Evolutionary conservation across 345 rosid species (phyloP), one percentile per base, ranked within the genome.

Genomic region (Streptanthus diversifolius): DNA sequence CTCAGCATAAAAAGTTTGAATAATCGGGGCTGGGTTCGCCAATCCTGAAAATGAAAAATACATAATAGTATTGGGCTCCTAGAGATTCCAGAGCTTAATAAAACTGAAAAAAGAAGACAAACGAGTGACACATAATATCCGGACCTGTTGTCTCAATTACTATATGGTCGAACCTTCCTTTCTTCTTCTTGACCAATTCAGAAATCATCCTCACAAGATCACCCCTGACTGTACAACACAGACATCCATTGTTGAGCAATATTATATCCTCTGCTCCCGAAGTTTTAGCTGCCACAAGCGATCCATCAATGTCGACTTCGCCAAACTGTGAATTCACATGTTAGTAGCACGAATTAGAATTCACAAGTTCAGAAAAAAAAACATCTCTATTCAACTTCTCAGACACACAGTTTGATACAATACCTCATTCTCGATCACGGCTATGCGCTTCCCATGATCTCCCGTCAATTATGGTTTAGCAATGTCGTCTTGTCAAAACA

Each of bases 11-110:
- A 95, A 95, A 0, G 96, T 95, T 79, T 91, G 97, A 80, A 95
- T 95, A 70, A 95, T 87, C 43, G 97, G 99, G n/a, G 99, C 91
- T 13, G 93, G 99, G 75, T 88, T 95, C 25, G 97, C 99, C 87
- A 95, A 81, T 73, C 99, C 97, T 91, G 80, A 67, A 77, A 66
- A 73, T 48, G 22, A 74, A 25, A 21, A 56, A 5, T 10, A 49
- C 2, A 67, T 17, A 59, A 44, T 5, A 35, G 61, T 8, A 63
- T 1, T 69, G 15, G 8, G 32, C 3, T 41, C 53, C 56, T 30
- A 58, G 65, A 44, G 12, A 19, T 3, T 66, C 55, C 7, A 64
- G 15, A 62, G 51, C 9, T 11, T 11, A n/a, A 9, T 30, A 25
- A 8, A 19, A 15, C 21, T 14, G 27, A 47, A 18, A 27, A 27